Conservation (phyloP, 129 eudicot genomes). For the Calendula officinalis region DNA sequence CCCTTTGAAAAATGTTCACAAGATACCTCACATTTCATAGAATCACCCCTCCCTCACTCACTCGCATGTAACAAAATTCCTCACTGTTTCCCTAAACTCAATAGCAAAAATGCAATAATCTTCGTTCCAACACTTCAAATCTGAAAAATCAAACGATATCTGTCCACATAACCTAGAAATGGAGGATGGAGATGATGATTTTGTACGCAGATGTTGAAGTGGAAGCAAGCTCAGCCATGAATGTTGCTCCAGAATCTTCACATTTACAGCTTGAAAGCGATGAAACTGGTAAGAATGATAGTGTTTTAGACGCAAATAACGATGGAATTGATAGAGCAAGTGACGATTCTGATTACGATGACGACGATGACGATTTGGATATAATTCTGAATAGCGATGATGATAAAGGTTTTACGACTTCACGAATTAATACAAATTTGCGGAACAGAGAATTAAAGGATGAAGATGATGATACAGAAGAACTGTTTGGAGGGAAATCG, state of each 20-base stretch:
- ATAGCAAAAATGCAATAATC: conserved; percentile 5
- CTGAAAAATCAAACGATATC: neutral
- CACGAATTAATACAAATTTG: conserved; percentile 3
- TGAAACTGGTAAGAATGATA: neutral
- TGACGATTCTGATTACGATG: conserved; percentile 29
- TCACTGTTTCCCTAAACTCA: neutral
- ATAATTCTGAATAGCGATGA: conserved; percentile 47
- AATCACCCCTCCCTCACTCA: conserved; percentile 12
- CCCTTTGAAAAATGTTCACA: no score
- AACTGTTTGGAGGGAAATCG: conserved; percentile 22
- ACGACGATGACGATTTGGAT: conserved; percentile 58
- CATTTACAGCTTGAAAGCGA: conserved; percentile 11
- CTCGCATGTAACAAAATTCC: neutral
- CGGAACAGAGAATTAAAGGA: conserved; percentile 27
- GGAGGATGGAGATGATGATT: conserved; percentile 61
- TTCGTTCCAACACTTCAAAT: conserved; percentile 3
- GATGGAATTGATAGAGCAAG: neutral
- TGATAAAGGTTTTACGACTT: conserved; percentile 22
- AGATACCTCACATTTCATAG: neutral
- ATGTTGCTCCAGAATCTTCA: conserved; percentile 23
- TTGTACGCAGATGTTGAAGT: conserved; percentile 76
- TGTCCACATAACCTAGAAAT: conserved; percentile 21
- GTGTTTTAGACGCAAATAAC: conserved; percentile 2
- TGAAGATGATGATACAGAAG: conserved; percentile 25
- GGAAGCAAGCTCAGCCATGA: conserved; percentile 59